Conservation (phyloP, 768 basidiomycete genomes). For the Dacryopinax primogenitus region DNA sequence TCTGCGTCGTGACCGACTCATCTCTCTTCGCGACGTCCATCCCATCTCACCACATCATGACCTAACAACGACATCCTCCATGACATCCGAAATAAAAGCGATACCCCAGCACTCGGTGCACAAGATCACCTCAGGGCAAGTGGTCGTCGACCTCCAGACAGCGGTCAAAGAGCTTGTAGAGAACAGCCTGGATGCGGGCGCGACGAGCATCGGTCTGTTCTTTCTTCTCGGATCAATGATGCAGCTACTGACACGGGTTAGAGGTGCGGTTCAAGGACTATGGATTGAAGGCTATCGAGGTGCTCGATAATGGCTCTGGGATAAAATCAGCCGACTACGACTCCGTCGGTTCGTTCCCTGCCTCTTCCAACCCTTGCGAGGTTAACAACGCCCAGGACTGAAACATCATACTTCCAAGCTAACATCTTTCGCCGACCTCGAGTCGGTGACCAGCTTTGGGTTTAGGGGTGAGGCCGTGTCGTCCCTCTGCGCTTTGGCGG, state of each 20-base stretch:
- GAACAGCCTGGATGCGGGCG: slow-evolving; percentile 88
- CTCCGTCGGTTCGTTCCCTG: slow-evolving; percentile 49
- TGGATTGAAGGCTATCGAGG: slow-evolving; percentile 70
- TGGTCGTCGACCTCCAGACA: slow-evolving; percentile 83
- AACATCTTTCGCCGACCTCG: slow-evolving; percentile 56
- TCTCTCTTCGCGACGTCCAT: too few species aligned
- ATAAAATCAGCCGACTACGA: slow-evolving; percentile 67
- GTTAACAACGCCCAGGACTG: slow-evolving; percentile 39
- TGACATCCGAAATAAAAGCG: slow-evolving; percentile 30
- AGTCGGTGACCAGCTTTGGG: slow-evolving; percentile 67
- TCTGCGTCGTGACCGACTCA: too few species aligned
- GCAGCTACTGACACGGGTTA: slow-evolving; percentile 25
- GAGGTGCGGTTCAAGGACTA: slow-evolving; percentile 85
- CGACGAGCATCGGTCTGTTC: slow-evolving; percentile 64
- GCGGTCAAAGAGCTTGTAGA: slow-evolving; percentile 95
- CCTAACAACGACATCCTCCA: background rate
- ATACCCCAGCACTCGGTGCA: slow-evolving; percentile 75
- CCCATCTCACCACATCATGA: background rate
- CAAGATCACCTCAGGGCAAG: slow-evolving; percentile 85
- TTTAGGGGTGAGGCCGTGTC: slow-evolving; percentile 95
- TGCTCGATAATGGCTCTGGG: slow-evolving; percentile 85
- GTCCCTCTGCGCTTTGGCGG: slow-evolving; percentile 75
- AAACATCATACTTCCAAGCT: slow-evolving; percentile 95
- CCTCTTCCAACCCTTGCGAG: background rate
- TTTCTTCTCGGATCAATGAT: background rate